These are phyloP conservation scores for Roridomyces roridus DNA, from an alignment of 768 basidiomycete genomes.

Conservation along the genomic window DNA sequence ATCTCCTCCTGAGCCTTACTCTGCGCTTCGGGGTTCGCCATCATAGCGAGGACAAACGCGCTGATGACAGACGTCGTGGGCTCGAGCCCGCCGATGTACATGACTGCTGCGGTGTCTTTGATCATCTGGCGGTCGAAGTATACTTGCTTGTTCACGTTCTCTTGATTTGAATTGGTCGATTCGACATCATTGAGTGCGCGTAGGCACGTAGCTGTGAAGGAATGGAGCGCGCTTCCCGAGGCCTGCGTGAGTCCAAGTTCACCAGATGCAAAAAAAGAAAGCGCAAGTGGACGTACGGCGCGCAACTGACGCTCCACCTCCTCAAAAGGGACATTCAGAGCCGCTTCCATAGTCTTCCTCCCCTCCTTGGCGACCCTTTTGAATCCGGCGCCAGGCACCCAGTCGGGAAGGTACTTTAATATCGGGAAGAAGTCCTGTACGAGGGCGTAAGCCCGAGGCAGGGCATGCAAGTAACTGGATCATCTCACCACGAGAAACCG, in stretches of 20 bases:
- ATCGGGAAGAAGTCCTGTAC: conserved; percentile 5
- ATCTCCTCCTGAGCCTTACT: too few species aligned
- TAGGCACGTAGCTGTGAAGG: too few species aligned
- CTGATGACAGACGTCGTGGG: not conserved
- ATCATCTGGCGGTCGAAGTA: too few species aligned
- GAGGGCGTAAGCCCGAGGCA: too few species aligned
- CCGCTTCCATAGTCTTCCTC: conserved; percentile 40
- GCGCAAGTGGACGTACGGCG: conserved; percentile 32
- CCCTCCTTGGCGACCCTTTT: conserved; percentile 44
- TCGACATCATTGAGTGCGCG: too few species aligned
- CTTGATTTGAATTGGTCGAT: too few species aligned
- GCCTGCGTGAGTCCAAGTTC: too few species aligned
- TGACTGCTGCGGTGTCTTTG: too few species aligned
- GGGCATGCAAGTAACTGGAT: too few species aligned
- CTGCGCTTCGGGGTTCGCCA: conserved; percentile 43
- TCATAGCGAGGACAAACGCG: conserved; percentile 32
- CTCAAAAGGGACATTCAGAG: conserved; percentile 43
- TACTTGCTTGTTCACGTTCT: too few species aligned
- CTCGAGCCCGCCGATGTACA: not conserved
- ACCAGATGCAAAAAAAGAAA: not conserved
- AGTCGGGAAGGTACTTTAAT: conserved; percentile 50
- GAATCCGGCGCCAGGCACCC: conserved; percentile 56
- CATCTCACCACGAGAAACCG: not conserved
- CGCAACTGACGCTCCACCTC: conserved; percentile 37
- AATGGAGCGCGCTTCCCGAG: too few species aligned